These are phyloP conservation scores for Gossypium ekmanianum DNA, from an alignment of 345 rosid species.

Conservation along the genomic window DNA sequence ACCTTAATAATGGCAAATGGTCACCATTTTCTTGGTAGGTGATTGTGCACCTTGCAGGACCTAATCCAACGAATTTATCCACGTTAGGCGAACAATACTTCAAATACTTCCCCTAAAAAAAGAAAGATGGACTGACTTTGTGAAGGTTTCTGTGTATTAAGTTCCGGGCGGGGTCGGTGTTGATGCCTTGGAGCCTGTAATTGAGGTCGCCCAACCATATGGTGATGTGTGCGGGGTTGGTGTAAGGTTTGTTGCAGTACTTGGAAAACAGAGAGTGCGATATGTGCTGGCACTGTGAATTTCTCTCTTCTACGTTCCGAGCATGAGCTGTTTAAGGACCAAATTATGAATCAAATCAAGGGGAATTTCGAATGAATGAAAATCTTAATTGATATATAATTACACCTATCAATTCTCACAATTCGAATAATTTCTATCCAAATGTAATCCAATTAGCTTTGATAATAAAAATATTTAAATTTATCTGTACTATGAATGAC, in stretches of 20 bases:
- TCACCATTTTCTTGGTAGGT: no score
- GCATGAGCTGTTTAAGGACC: constrained; percentile 18
- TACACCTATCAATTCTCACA: no score
- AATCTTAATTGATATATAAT: no score
- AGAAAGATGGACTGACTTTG: constrained; percentile 22
- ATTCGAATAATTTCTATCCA: no score
- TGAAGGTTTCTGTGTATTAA: constrained; percentile 53
- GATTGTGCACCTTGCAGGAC: no score
- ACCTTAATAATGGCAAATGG: no score
- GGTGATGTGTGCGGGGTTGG: constrained; percentile 40
- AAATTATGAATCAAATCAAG: background rate
- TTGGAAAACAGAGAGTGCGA: constrained; percentile 45
- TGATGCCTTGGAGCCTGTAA: constrained; percentile 55
- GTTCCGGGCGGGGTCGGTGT: constrained; percentile 44
- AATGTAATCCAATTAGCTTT: no score
- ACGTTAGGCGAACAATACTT: no score
- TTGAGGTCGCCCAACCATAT: constrained; percentile 82
- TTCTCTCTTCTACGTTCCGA: constrained; percentile 47
- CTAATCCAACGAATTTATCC: no score
- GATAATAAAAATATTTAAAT: no score
- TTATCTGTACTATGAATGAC: no score
- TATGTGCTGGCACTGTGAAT: constrained; percentile 40
- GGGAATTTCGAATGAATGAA: background rate
- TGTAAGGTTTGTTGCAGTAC: constrained; percentile 35
- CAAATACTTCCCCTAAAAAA: no score